phyloP scores from a whole-genome alignment of 208 protist genomes.

The Leptomonas pyrrhocoris region DNA sequence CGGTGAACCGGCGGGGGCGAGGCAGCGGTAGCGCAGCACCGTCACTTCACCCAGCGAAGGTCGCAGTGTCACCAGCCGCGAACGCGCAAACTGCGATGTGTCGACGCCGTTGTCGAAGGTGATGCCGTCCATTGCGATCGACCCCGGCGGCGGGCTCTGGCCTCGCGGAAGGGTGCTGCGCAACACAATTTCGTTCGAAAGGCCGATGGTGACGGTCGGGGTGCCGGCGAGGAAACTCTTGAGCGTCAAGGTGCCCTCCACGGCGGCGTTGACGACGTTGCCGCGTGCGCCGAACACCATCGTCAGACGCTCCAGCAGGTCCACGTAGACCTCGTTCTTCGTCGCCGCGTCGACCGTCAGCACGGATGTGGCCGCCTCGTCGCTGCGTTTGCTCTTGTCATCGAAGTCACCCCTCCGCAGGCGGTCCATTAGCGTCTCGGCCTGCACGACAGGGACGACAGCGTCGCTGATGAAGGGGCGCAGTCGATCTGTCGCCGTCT shows the following conservation, averaged over 20 bases:
- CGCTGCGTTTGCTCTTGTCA: conserved; percentile 38
- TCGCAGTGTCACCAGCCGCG: conserved; percentile 65
- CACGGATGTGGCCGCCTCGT: conserved; percentile 51
- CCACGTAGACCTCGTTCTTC: conserved; percentile 92
- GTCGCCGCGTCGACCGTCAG: conserved; percentile 28
- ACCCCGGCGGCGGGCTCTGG: conserved; percentile 23
- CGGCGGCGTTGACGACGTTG: conserved; percentile 57
- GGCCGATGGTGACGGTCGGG: conserved; percentile 75
- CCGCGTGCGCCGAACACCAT: conserved; percentile 73
- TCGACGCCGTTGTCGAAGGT: conserved; percentile 87
- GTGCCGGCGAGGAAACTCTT: conserved; percentile 91
- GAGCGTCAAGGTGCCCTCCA: conserved; percentile 91
- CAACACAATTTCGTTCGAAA: conserved; percentile 88
- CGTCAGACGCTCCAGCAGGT: conserved; percentile 86
- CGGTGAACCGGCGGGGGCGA: conserved; percentile 19
- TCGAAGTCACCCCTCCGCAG: conserved; percentile 36
- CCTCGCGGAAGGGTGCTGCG: conserved; percentile 17
- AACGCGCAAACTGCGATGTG: conserved; percentile 68
- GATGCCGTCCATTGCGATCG: conserved; percentile 73
- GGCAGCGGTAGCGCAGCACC: conserved; percentile 92
- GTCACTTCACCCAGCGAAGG: conserved; percentile 87
- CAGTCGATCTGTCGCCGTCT: conserved; percentile 74
- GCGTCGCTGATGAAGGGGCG: conserved; percentile 79
- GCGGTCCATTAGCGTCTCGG: conserved; percentile 41
- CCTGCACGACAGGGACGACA: conserved; percentile 7